Conservation (phyloP, 129 eudicot genomes). For the Chrysanthemum makinoi region DNA sequence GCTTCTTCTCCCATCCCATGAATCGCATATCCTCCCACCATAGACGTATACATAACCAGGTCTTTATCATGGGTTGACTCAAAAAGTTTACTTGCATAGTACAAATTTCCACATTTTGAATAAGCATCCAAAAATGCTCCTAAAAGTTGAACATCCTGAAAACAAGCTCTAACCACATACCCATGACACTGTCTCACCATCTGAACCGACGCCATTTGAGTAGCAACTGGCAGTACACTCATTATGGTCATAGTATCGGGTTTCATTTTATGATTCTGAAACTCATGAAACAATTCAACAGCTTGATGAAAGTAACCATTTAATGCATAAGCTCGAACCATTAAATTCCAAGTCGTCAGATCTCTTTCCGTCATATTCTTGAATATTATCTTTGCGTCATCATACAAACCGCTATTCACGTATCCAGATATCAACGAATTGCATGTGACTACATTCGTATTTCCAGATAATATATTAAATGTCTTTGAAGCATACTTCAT, state of each 20-base stretch:
- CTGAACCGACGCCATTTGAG: slow-evolving; percentile 57
- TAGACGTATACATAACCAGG: slow-evolving; percentile 73
- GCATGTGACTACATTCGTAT: slow-evolving; percentile 51
- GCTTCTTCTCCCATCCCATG: slow-evolving; percentile 91
- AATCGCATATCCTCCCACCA: slow-evolving; percentile 86
- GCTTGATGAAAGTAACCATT: slow-evolving; percentile 49
- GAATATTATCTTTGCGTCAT: slow-evolving; percentile 45
- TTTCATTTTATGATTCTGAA: slow-evolving; percentile 48
- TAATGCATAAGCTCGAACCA: slow-evolving; percentile 65
- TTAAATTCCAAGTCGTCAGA: slow-evolving; percentile 82
- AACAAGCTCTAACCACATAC: slow-evolving; percentile 53
- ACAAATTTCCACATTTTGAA: slow-evolving; percentile 73
- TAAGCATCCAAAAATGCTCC: slow-evolving; percentile 76
- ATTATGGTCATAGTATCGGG: slow-evolving; percentile 70
- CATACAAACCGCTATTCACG: slow-evolving; percentile 40
- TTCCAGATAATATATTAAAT: slow-evolving; percentile 47
- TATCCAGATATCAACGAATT: slow-evolving; percentile 71
- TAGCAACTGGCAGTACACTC: slow-evolving; percentile 69
- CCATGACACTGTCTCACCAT: slow-evolving; percentile 84
- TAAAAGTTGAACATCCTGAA: slow-evolving; percentile 48
- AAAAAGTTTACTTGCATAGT: slow-evolving; percentile 53
- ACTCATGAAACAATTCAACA: slow-evolving; percentile 46
- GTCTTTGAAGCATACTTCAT: slow-evolving; percentile 58
- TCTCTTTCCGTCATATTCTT: slow-evolving; percentile 49
- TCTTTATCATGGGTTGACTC: slow-evolving; percentile 49